Base-by-base conservation (phyloP, 129 eudicot genomes). In the Tanacetum coccineum region DNA sequence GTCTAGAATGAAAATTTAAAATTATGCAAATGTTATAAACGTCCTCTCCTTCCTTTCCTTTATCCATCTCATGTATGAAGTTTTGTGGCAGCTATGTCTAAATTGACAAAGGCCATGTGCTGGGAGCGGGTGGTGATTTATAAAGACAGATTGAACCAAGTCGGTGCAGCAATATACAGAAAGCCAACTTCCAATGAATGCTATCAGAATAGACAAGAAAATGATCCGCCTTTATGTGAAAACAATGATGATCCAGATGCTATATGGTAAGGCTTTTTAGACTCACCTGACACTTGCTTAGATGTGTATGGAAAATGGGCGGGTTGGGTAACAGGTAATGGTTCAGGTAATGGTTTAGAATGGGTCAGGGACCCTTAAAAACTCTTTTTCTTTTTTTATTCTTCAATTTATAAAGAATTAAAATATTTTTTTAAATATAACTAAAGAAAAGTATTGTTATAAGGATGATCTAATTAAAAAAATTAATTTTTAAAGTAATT, bases 51-150 rank as follows among this genome's bases (percentile, higher is more conserved):
- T 15, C 30, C 21, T 22, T 45, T 22, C 21, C 36, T 28, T 40
- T 30, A 26, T n/a, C 59, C n/a, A 46, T 61, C 20, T 50, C 14
- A 70, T 77, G 54, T 77, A 18, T 28, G 62, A 70, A 66, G 56
- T 46, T 40, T 12, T 59, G 55, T 50, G 74, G 67, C 83, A 83
- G 88, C 80, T 18, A 83, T 83, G 88, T 64, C 81, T 60, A 49
- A 77, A 64, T 70, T 83, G 59, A 77, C 82, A 46, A 83, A 74
- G 80, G 76, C 81, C 17, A 83, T 83, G 83, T 80, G 88, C 65
- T 80, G 88, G 88, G 81, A 83, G 36, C 46, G 74, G 49, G 42
- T 83, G 42, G 46, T 62, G 40, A 65, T 80, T 54, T 67, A 64
- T 68, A 77, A 67, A 8, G 88, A 83, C 40, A 62, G 13, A 26